Conservation (phyloP, 805 yeast species). For the Metschnikowia peoriensis region DNA sequence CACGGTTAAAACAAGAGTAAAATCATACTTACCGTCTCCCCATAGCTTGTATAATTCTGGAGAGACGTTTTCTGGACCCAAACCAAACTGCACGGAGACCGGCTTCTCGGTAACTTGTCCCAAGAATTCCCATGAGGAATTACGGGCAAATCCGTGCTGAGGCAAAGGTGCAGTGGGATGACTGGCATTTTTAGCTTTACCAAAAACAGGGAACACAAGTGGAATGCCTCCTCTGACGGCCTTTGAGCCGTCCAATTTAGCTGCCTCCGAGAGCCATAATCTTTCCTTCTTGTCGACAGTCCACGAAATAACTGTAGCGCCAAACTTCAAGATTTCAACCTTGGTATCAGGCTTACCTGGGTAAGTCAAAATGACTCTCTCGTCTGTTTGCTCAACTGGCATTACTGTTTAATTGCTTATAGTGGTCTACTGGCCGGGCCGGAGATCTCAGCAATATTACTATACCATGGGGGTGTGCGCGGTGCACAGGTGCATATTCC, state of each 20-base stretch:
- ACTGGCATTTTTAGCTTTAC: constrained; percentile 54
- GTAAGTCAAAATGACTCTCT: constrained; percentile 57
- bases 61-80: constrained; percentile 81
- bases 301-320: constrained; percentile 92
- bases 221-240: constrained; percentile 99
- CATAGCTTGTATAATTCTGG: constrained; percentile 58
- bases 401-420: constrained; percentile 27
- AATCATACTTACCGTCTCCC: constrained; percentile 56
- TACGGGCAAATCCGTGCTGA: constrained; percentile 96
- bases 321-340: constrained; percentile 74
- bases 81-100: constrained; percentile 78
- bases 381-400: constrained; percentile 67
- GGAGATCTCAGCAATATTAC: background rate
- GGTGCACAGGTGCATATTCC: constrained; percentile 9
- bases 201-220: constrained; percentile 90
- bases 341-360: constrained; percentile 51
- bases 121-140: constrained; percentile 86
- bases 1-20: constrained; percentile 71
- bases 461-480: background rate
- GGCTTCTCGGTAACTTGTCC: constrained; percentile 75
- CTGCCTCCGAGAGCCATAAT: constrained; percentile 76
- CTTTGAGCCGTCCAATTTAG: constrained; percentile 84
- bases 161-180: constrained; percentile 69
- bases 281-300: constrained; percentile 64
- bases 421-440: background rate